Conservation (phyloP, 1,284 basidiomycete genomes). For the Lentinula novae-zelandiae region DNA sequence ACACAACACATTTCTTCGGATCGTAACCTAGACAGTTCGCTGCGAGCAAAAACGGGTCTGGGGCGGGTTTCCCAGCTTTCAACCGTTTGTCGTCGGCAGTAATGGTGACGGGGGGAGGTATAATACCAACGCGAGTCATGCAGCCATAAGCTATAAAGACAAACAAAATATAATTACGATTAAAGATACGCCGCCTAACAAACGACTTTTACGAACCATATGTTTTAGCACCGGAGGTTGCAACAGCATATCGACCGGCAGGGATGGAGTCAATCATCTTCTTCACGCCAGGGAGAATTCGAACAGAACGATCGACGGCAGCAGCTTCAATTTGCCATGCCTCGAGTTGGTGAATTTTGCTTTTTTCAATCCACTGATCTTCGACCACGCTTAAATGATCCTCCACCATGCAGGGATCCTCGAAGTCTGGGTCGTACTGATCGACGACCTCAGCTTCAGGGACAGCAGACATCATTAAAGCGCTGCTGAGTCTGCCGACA, state of each 20-base stretch:
- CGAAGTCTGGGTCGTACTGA: constrained; percentile 28
- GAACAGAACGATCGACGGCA: constrained; percentile 63
- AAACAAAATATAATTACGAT: too few relatives aligned
- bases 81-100: constrained; percentile 75
- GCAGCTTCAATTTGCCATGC: constrained; percentile 62
- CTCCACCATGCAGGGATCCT: constrained; percentile 10
- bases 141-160: constrained; percentile 54
- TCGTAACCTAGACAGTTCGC: constrained; percentile 68
- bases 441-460: constrained; percentile 35
- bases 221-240: constrained; percentile 74
- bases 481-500: constrained; percentile 40
- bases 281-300: constrained; percentile 72
- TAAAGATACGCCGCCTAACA: constrained; percentile 10
- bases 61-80: constrained; percentile 64
- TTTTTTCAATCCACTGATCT: constrained; percentile 34
- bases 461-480: constrained; percentile 41
- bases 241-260: constrained; percentile 65
- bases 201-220: constrained; percentile 41
- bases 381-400: constrained; percentile 33
- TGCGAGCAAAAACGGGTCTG: constrained; percentile 74
- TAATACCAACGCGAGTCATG: constrained; percentile 70
- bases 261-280: constrained; percentile 68
- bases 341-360: constrained; percentile 35
- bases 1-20: constrained; percentile 56
- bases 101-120: constrained; percentile 69